Conservation (phyloP, 2,329 filamentous ascomycete species). For the Cladosporium sphaerospermum region DNA sequence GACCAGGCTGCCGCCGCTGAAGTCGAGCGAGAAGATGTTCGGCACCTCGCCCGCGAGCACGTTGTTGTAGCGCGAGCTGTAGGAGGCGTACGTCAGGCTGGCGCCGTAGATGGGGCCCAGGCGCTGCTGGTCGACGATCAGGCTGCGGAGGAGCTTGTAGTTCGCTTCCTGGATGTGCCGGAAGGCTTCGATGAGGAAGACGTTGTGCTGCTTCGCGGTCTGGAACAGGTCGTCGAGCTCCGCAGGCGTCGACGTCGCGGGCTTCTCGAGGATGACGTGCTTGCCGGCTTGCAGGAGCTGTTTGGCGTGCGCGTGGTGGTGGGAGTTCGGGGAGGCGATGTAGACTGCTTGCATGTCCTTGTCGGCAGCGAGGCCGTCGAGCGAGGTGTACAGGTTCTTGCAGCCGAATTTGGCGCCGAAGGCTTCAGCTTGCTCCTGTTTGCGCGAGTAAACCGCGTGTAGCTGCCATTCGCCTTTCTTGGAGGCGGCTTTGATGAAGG, state of each 20-base stretch:
- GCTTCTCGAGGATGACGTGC: constrained; percentile 47
- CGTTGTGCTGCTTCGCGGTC: constrained; percentile 34
- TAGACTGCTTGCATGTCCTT: constrained; percentile 38
- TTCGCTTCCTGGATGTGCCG: constrained; percentile 46
- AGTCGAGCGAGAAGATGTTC: constrained; percentile 45
- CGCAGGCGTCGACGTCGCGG: constrained; percentile 36
- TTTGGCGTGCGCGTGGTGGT: constrained; percentile 43
- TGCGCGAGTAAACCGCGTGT: constrained; percentile 42
- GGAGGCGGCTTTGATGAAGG: constrained; percentile 40
- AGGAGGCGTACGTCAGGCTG: constrained; percentile 39
- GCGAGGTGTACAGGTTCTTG: constrained; percentile 34
- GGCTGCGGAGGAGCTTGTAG: constrained; percentile 38
- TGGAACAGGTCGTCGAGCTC: constrained; percentile 41
- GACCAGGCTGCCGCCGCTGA: constrained; percentile 42
- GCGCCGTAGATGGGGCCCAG: constrained; percentile 41
- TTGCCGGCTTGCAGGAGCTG: constrained; percentile 38
- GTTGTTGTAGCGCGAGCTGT: constrained; percentile 41
- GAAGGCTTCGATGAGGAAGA: constrained; percentile 44
- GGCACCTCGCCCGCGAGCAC: constrained; percentile 42
- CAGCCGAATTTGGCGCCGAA: constrained; percentile 39
- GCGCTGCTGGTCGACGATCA: constrained; percentile 30
- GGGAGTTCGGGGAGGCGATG: constrained; percentile 44
- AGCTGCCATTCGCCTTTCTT: constrained; percentile 40
- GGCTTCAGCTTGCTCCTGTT: constrained; percentile 35
- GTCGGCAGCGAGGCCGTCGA: constrained; percentile 35